Conservation (phyloP, 2,329 filamentous ascomycete species). For the Aspergillus sergii region DNA sequence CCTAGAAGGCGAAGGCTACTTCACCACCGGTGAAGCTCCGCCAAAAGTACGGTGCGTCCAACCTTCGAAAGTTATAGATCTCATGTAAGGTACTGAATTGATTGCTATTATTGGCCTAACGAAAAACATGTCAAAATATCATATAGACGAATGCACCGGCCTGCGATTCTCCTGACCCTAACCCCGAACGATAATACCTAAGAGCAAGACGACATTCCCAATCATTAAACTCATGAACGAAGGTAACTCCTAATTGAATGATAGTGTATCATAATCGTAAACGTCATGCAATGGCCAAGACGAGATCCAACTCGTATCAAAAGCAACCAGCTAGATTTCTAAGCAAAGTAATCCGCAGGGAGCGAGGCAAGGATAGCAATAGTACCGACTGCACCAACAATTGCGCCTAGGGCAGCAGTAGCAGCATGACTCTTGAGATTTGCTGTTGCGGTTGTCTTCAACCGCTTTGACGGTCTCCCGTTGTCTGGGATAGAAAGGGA, state of each 20-base stretch:
- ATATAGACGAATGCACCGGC: background rate
- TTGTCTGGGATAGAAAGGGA: conserved; percentile 17
- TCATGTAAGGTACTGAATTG: background rate
- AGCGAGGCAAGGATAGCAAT: conserved; percentile 45
- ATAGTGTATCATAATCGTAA: conserved; percentile 7
- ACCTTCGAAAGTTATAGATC: background rate
- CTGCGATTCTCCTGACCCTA: background rate
- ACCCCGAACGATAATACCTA: background rate
- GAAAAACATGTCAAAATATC: conserved; percentile 1
- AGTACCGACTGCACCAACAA: conserved; percentile 46
- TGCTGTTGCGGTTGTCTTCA: conserved; percentile 23
- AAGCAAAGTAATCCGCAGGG: conserved; percentile 47
- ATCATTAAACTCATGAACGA: background rate
- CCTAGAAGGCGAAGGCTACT: background rate
- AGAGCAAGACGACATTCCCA: conserved; percentile 1
- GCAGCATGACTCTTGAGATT: conserved; percentile 41
- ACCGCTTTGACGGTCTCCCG: conserved; percentile 32
- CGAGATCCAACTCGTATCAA: background rate
- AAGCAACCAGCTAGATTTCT: conserved; percentile 5
- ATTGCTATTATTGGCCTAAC: conserved; percentile 2
- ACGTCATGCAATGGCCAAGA: background rate
- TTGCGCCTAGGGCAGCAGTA: conserved; percentile 42
- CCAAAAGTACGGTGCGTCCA: background rate
- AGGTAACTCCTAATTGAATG: background rate
- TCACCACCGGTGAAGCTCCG: background rate